phyloP scores from a whole-genome alignment of 495 filamentous ascomycete species.

The Daldinia loculata region DNA sequence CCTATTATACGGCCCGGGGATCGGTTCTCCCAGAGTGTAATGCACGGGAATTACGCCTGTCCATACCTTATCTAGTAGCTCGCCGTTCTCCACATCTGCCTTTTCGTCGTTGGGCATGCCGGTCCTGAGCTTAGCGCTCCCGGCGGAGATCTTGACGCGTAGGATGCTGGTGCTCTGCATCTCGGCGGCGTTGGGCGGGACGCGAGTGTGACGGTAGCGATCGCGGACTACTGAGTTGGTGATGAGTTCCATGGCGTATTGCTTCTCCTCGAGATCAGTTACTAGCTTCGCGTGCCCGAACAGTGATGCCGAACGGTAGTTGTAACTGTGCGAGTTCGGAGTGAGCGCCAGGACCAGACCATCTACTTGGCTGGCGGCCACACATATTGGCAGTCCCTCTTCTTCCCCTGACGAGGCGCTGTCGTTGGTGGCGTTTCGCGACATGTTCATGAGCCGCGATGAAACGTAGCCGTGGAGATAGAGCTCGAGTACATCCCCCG shows the following conservation, averaged over 20 bases:
- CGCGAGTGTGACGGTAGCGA: conserved; percentile 75
- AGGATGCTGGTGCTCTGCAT: conserved; percentile 80
- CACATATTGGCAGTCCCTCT: conserved; percentile 67
- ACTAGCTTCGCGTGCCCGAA: conserved; percentile 80
- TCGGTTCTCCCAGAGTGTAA: conserved; percentile 70
- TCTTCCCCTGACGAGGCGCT: conserved; percentile 47
- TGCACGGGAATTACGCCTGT: conserved; percentile 85
- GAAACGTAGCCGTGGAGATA: conserved; percentile 92
- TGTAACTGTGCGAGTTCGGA: conserved; percentile 83
- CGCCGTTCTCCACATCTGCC: conserved; percentile 70
- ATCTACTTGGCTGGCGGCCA: conserved; percentile 72
- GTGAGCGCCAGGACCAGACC: conserved; percentile 80
- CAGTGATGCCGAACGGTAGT: conserved; percentile 85
- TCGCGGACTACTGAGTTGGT: conserved; percentile 75
- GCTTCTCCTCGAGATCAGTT: conserved; percentile 72
- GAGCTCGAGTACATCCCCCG: conserved; percentile 74
- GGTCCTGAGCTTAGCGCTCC: conserved; percentile 79
- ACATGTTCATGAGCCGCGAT: conserved; percentile 77
- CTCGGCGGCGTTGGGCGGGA: conserved; percentile 78
- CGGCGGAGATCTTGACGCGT: conserved; percentile 71
- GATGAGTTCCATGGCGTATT: conserved; percentile 84
- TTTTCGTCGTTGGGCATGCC: conserved; percentile 76
- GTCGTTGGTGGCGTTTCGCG: conserved; percentile 52
- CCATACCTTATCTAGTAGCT: conserved; percentile 71
- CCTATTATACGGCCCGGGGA: conserved; percentile 69